Percentiles rank a stretch among this genome's conserved stretches.
These are phyloP conservation scores for Ogataea hybrid DNA, from an alignment of 1,139 yeast genomes.

Conservation along the genomic window DNA sequence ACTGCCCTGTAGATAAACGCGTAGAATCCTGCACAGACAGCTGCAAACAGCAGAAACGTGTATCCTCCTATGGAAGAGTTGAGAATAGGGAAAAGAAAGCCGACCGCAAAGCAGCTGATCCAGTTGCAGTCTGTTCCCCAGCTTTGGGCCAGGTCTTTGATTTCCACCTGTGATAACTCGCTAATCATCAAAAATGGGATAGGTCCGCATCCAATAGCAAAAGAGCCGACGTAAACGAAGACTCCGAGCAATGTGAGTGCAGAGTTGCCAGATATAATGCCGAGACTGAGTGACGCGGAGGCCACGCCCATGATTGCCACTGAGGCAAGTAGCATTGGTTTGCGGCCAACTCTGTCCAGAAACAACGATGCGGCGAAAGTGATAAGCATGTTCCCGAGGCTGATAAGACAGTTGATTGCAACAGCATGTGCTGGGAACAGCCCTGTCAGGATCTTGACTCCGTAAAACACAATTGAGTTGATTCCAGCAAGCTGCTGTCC, in stretches of 20 bases:
- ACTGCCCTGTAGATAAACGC: constrained; percentile 46
- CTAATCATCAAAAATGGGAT: constrained; percentile 89
- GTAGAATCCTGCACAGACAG: constrained; percentile 49
- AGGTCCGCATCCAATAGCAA: constrained; percentile 93
- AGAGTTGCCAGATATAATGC: constrained; percentile 53
- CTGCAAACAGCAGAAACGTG: constrained; percentile 73
- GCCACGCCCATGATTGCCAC: constrained; percentile 68
- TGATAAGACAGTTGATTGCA: constrained; percentile 68
- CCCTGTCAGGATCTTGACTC: constrained; percentile 73
- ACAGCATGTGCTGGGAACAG: constrained; percentile 71
- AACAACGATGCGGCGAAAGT: constrained; percentile 71
- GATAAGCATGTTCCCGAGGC: constrained; percentile 66
- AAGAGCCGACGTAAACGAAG: constrained; percentile 71
- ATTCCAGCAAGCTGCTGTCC: constrained; percentile 93
- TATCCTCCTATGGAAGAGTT: constrained; percentile 68
- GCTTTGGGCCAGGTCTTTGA: constrained; percentile 86
- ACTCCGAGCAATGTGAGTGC: constrained; percentile 63
- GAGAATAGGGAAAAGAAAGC: constrained; percentile 74
- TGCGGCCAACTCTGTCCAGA: constrained; percentile 75
- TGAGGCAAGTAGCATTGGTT: constrained; percentile 65
- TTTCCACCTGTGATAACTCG: constrained; percentile 78
- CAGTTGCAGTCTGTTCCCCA: constrained; percentile 91
- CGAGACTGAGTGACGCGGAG: constrained; percentile 62
- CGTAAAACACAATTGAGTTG: constrained; percentile 88
- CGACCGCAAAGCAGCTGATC: constrained; percentile 83